These are phyloP conservation scores for Plasmodium cynomolgi DNA, from an alignment of 169 alveolate genomes.

Conservation along the genomic window DNA sequence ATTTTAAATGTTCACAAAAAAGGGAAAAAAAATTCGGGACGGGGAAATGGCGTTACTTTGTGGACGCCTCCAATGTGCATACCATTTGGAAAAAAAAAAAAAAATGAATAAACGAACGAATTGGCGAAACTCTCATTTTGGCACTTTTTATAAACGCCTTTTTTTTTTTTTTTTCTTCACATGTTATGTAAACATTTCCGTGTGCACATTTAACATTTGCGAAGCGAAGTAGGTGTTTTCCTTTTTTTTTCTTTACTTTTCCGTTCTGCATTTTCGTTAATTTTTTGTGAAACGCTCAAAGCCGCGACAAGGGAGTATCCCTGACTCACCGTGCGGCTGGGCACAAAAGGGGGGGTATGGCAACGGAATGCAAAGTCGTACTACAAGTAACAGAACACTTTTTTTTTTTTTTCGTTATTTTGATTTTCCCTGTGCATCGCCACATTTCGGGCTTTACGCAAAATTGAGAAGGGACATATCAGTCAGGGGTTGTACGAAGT, in stretches of 20 bases:
- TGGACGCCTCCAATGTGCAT: slow-evolving; percentile 25
- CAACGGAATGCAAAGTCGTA: not conserved
- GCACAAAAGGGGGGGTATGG: not conserved
- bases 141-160: not conserved
- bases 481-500: slow-evolving; percentile 44
- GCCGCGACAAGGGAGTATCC: not conserved
- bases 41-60: slow-evolving; percentile 8
- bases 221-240: not conserved
- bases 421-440: not conserved
- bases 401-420: not conserved
- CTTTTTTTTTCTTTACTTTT: not conserved
- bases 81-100: not conserved
- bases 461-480: slow-evolving; percentile 13
- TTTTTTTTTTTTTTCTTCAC: not conserved
- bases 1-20: not conserved
- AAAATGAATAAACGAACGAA: not conserved
- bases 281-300: not conserved
- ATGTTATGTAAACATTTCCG: not conserved
- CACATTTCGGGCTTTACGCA: not conserved
- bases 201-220: not conserved
- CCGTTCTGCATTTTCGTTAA: not conserved
- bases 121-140: not conserved
- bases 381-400: not conserved
- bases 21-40: not conserved
- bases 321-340: not conserved